Conservation (phyloP, 2,329 filamentous ascomycete genomes). For the Neofusicoccum sp. region DNA sequence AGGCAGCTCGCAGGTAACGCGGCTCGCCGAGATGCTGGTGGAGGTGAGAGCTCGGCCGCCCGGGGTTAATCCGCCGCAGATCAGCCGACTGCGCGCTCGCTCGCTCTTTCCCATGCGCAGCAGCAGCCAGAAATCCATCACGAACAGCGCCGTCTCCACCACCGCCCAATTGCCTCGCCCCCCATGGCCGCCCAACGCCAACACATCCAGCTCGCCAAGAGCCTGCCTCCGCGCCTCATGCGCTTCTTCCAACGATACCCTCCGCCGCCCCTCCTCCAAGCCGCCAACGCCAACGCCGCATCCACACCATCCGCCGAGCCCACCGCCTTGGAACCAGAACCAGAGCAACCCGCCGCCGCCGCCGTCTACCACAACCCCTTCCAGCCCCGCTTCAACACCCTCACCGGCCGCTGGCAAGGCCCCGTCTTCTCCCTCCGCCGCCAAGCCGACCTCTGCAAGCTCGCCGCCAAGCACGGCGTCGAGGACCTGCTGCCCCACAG, state of each 20-base stretch:
- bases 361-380: constrained; percentile 71
- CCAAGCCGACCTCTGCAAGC: constrained; percentile 87
- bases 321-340: constrained; percentile 19
- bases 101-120: too few relatives aligned
- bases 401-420: constrained; percentile 79
- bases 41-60: constrained; percentile 5
- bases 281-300: constrained; percentile 27
- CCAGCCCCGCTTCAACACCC: constrained; percentile 71
- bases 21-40: constrained; percentile 1
- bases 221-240: constrained; percentile 73
- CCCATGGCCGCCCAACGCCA: constrained; percentile 27
- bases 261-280: constrained; percentile 54
- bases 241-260: constrained; percentile 91
- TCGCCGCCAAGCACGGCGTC: constrained; percentile 75
- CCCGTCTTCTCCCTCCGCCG: constrained; percentile 79
- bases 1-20: constrained; percentile 14
- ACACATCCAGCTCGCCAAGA: constrained; percentile 60
- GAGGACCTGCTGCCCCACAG: constrained; percentile 77
- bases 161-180: constrained; percentile 14
- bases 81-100: too few relatives aligned
- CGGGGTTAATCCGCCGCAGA: background rate
- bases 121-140: too few relatives aligned
- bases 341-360: constrained; percentile 41
- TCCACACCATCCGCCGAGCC: constrained; percentile 39
- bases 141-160: background rate